Evolutionary conservation across 441 rosid genomes (phyloP), one percentile per base, ranked within the genome.

Genomic region (Corymbia citriodora): DNA sequence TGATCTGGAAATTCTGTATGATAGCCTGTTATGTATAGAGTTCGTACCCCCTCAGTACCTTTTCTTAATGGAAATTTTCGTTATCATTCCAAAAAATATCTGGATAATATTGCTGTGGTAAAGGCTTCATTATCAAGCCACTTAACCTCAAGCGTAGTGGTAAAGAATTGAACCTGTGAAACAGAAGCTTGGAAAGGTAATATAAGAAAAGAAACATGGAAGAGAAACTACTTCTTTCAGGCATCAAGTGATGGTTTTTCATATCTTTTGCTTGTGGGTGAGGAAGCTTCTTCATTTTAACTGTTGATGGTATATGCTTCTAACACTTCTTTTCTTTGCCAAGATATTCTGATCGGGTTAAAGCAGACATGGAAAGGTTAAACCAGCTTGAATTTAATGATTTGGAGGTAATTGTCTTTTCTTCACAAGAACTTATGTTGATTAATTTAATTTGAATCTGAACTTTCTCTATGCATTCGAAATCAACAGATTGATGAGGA

Each of bases 281-380:
- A 3, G 17, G 85, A 74, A 74, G 85, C 15, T 74, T 50, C 70
- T 63, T 40, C 40, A 52, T 40, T 74, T 74, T 21, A 40, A 74
- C 29, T 0, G 5, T 40, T 40, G 85, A 74, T 74, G 88, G 27
- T 53, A 16, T 36, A 14, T 33, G 52, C 85, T 74, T 74, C 85
- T 74, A 74, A 53, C 65, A 90, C 85, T 88, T 15, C 83, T 87
- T 87, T 68, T 90, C 82, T 86, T 89, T 63, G 95, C 23, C 48
- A 55, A 97, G 99, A 93, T 98, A 98, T 92, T 95, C 98, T 50
- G 95, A 96, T 91, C 95, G 99, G 91, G 97, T 98, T 89, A 95
- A 92, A 93, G 95, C 95, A 88, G 99, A 96, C 94, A 94, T 96
- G 29, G 96, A 95, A 93, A 94, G 96, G 87, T 87, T 97, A 90